These are phyloP conservation scores for Apiotrichum mycotoxinovorans DNA, from an alignment of 1,284 basidiomycete genomes.

Conservation along the genomic window DNA sequence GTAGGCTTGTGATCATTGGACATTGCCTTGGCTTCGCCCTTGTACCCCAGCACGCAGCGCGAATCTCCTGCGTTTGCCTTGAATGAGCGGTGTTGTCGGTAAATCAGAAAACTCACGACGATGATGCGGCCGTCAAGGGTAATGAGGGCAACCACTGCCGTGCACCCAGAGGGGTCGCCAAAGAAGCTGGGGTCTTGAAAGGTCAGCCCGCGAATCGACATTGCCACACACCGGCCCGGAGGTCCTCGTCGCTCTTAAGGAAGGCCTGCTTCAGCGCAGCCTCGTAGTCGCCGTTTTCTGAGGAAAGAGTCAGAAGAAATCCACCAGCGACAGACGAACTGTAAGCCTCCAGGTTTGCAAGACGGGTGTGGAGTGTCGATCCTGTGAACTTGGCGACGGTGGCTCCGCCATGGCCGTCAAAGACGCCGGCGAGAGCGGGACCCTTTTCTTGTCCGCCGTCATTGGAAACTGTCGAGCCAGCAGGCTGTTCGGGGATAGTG, in stretches of 20 bases:
- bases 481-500: conserved; percentile 50
- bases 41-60: conserved; percentile 79
- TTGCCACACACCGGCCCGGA: conserved; percentile 66
- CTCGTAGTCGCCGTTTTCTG: conserved; percentile 63
- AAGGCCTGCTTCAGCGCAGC: conserved; percentile 83
- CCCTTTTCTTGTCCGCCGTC: conserved; percentile 58
- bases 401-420: conserved; percentile 95
- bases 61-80: conserved; percentile 99
- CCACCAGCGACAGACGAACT: conserved; percentile 30
- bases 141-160: conserved; percentile 83
- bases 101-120: conserved; percentile 61
- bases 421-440: conserved; percentile 85
- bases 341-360: conserved; percentile 72
- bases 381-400: conserved; percentile 89
- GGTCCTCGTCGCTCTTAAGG: conserved; percentile 89
- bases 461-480: conserved; percentile 48
- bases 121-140: conserved; percentile 70
- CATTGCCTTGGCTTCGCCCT: conserved; percentile 80
- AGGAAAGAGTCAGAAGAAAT: background rate
- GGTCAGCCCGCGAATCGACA: conserved; percentile 5
- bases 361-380: conserved; percentile 76
- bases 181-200: conserved; percentile 74
- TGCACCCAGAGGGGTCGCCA: conserved; percentile 93
- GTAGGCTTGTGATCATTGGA: conserved; percentile 96
- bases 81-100: background rate